Evolutionary conservation across 441 rosid genomes (phyloP).

Genomic region (Pelargonium myrrhifolium): DNA sequence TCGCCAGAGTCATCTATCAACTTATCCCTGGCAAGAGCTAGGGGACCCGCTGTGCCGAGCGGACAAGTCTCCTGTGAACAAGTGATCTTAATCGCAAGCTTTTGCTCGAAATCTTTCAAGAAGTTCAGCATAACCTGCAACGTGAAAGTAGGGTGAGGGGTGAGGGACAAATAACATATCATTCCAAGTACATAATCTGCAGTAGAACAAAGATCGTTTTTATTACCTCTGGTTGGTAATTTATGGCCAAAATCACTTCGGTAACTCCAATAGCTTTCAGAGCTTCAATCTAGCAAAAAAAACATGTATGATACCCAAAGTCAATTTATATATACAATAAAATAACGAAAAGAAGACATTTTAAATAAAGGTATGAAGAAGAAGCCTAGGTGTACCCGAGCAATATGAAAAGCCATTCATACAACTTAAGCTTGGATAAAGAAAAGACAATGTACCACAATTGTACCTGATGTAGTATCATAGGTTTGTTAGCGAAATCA

Average conservation of each 20-base stretch:
- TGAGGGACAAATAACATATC: no score
- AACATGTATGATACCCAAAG: no score
- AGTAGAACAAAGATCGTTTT: neutral
- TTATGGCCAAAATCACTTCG: neutral
- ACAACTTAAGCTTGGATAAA: no score
- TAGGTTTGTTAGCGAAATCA: neutral
- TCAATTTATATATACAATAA: no score
- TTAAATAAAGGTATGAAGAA: no score
- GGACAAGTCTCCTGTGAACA: slow-evolving; percentile 99
- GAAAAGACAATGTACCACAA: neutral
- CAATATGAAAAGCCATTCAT: no score
- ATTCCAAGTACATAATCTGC: neutral
- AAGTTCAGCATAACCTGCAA: slow-evolving; percentile 87
- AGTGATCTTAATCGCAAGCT: slow-evolving; percentile 80
- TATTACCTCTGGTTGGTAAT: slow-evolving; percentile 1
- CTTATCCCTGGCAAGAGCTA: slow-evolving; percentile 92
- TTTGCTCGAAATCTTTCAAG: slow-evolving; percentile 78
- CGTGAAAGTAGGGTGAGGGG: no score
- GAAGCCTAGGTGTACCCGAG: no score
- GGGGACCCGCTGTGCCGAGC: slow-evolving; percentile 96
- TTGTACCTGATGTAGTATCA: neutral
- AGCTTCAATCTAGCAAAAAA: neutral
- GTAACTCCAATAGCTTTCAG: neutral
- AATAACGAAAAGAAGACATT: no score
- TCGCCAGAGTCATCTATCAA: slow-evolving; percentile 67